Conservation (phyloP, 2,329 filamentous ascomycete species). For the Periconia macrospinosa region DNA sequence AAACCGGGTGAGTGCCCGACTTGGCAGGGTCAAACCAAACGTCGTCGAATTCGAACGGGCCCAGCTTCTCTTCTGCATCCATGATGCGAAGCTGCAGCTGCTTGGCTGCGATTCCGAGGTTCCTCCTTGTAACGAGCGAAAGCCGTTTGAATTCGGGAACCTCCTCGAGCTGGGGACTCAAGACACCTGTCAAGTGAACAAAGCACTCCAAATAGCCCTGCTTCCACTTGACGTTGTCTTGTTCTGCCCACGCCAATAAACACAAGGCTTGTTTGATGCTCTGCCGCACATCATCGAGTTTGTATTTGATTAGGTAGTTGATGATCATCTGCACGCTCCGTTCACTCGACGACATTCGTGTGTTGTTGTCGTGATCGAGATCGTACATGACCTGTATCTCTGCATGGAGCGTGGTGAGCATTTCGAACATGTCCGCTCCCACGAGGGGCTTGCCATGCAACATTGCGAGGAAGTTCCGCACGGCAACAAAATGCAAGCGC, state of each 20-base stretch:
- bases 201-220: conserved; percentile 71
- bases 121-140: conserved; percentile 63
- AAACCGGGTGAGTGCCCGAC: conserved; percentile 41
- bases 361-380: conserved; percentile 40
- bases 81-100: conserved; percentile 65
- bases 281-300: conserved; percentile 66
- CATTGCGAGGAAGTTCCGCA: conserved; percentile 69
- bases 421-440: conserved; percentile 64
- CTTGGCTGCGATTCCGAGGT: conserved; percentile 64
- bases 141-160: conserved; percentile 60
- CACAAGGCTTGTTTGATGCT: conserved; percentile 63
- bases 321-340: conserved; percentile 62
- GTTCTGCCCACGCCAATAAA: conserved; percentile 67
- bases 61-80: conserved; percentile 63
- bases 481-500: conserved; percentile 65
- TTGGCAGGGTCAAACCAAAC: conserved; percentile 55
- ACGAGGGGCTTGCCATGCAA: conserved; percentile 67
- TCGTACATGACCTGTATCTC: conserved; percentile 61
- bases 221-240: conserved; percentile 63
- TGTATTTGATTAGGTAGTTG: conserved; percentile 61
- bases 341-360: conserved; percentile 31
- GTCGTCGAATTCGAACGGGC: conserved; percentile 62
- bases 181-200: conserved; percentile 67
- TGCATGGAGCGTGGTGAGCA: conserved; percentile 63
- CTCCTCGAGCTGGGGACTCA: conserved; percentile 47